phyloP scores from a whole-genome alignment of 768 basidiomycete species.

The Rubroboletus satanas region DNA sequence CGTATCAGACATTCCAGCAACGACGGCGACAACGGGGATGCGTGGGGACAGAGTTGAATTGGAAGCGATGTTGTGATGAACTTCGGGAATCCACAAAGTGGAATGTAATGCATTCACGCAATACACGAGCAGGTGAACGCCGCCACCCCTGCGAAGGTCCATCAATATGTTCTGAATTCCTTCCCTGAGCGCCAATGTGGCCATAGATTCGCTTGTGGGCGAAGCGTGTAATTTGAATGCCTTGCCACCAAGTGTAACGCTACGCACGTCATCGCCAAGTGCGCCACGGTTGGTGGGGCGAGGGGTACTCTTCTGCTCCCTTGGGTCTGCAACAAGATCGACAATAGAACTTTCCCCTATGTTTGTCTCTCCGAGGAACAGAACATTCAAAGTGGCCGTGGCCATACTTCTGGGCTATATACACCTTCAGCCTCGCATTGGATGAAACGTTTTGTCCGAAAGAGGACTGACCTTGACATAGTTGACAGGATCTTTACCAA shows the following conservation, averaged over 20 bases:
- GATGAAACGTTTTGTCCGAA: neutral
- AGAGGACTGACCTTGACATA: constrained; percentile 12
- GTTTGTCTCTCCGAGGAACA: constrained; percentile 23
- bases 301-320: neutral
- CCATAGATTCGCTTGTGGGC: constrained; percentile 1
- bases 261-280: constrained; percentile 3
- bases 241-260: constrained; percentile 15
- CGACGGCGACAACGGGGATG: constrained; percentile 18
- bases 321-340: constrained; percentile 15
- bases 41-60: neutral
- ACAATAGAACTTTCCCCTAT: constrained; percentile 17
- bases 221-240: constrained; percentile 8
- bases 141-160: constrained; percentile 15
- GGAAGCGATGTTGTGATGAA: constrained; percentile 7
- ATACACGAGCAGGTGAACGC: constrained; percentile 18
- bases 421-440: constrained; percentile 2
- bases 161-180: constrained; percentile 3
- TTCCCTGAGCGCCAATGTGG: neutral
- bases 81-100: constrained; percentile 11
- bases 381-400: constrained; percentile 8
- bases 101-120: constrained; percentile 17
- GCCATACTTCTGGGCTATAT: constrained; percentile 6
- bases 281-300: neutral
- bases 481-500: neutral
- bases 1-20: constrained; percentile 9